These are phyloP conservation scores for Heimioporus sp. DNA, from an alignment of 768 basidiomycete genomes.

Conservation along the genomic window DNA sequence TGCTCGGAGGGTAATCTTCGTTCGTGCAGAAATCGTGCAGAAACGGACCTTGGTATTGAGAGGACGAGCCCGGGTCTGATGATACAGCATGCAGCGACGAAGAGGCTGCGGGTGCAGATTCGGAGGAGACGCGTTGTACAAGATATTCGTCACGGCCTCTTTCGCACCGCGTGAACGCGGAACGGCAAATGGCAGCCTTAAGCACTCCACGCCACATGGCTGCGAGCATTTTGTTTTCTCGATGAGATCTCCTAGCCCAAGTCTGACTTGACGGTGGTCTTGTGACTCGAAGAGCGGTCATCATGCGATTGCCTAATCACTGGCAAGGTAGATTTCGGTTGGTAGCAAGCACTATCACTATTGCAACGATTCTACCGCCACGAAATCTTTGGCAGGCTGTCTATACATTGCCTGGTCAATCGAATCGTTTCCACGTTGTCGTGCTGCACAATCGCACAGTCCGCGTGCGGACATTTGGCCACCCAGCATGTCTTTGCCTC, in stretches of 20 bases:
- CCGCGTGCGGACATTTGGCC: slow-evolving; percentile 45
- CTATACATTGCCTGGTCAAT: slow-evolving; percentile 54
- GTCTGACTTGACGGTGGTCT: no score
- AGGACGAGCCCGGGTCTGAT: no score
- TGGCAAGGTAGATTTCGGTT: no score
- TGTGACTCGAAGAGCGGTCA: no score
- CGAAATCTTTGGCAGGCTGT: slow-evolving; percentile 42
- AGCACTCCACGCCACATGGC: slow-evolving; percentile 19
- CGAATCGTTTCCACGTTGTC: slow-evolving; percentile 54
- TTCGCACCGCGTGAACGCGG: slow-evolving; percentile 84
- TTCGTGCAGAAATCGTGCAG: no score
- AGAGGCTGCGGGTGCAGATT: no score
- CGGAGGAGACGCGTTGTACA: slow-evolving; percentile 94
- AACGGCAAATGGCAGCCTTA: slow-evolving; percentile 16
- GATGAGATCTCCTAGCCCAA: background rate
- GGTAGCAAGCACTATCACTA: no score
- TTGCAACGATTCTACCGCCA: background rate
- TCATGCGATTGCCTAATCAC: no score
- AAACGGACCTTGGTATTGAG: no score
- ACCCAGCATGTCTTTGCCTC: slow-evolving; percentile 62
- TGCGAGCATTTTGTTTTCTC: slow-evolving; percentile 3
- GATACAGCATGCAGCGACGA: no score
- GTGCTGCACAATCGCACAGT: slow-evolving; percentile 51
- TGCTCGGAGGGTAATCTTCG: no score
- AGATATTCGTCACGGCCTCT: slow-evolving; percentile 95